Evolutionary conservation across 306 rosid species (phyloP).

Genomic region (Mucuna pruriens): DNA sequence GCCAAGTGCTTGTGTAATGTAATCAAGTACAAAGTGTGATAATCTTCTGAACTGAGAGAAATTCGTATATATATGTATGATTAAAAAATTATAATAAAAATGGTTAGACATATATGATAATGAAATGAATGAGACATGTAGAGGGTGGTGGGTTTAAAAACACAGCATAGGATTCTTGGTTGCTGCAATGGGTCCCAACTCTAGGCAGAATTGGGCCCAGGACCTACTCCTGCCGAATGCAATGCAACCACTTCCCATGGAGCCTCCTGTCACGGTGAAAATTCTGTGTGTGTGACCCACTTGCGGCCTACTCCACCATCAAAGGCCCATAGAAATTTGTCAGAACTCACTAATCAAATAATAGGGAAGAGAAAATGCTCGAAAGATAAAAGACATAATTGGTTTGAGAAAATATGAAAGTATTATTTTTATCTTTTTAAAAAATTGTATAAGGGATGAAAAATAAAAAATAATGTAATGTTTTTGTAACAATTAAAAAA

Average conservation of each 20-base stretch:
- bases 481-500: not conserved
- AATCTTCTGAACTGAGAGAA: not conserved
- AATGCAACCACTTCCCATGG: constrained; percentile 41
- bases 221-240: constrained; percentile 52
- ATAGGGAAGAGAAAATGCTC: not conserved
- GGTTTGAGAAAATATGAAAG: not conserved
- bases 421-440: not conserved
- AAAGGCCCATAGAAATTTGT: constrained; percentile 45
- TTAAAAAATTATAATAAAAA: not conserved
- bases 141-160: not conserved
- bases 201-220: constrained; percentile 36
- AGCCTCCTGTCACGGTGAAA: constrained; percentile 40
- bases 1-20: constrained; percentile 13
- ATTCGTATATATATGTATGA: not conserved
- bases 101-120: not conserved
- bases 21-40: not conserved
- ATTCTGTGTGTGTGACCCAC: constrained; percentile 43
- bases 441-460: not conserved
- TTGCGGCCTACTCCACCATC: constrained; percentile 42
- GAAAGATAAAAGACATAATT: not conserved
- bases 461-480: not conserved
- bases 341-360: constrained; percentile 22
- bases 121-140: not conserved
- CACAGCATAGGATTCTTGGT: constrained; percentile 54
- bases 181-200: constrained; percentile 38